Base-by-base conservation (phyloP, 2,329 filamentous ascomycete species). In the Orbilia ellipsospora region DNA sequence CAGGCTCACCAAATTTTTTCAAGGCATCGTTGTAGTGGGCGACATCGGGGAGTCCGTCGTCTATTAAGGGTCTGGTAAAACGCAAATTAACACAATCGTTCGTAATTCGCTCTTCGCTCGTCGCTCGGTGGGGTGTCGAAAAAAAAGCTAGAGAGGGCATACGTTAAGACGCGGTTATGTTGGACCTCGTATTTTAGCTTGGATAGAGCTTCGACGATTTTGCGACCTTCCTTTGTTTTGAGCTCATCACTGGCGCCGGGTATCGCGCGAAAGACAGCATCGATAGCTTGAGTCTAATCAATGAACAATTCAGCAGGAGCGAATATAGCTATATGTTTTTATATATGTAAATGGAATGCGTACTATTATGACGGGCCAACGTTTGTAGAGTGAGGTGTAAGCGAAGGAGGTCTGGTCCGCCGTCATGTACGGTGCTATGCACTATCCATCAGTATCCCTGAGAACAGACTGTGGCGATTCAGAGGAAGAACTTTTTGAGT, bases 341-440 rank as follows among this genome's bases (percentile, higher is more conserved):
- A 18, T 23, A 23, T 23, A 3, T 48, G 16, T 51, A 12, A 2
- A 52, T 13, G 48, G 48, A 23, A 18, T 16, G 44, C 87, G 82
- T 80, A 96, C 93, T 79, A 99, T 84, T 81, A 99, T 99, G 68
- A 97, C 86, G 15, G 95, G 95, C 95, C 94, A 99, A 82, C 95
- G 87, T 78, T 93, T 90, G 80, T 90, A 87, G 40, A 92, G 94
- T 7, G 95, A 97, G 74, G 90, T 86, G 82, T 90, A 93, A 62
- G 92, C 95, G 82, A 98, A 98, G 56, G 93, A 97, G 50, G 87
- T 91, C 80, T 88, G 88, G 84, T 98, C 94, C 80, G 87, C 89
- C 44, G 93, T 98, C 79, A 86, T 87, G 82, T 90, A 96, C 76
- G 88, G 89, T 55, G 90, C 92, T 96, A 44, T 36, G 3, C 10